phyloP scores from a whole-genome alignment of 2,329 filamentous ascomycete species.

The Claviceps africana region DNA sequence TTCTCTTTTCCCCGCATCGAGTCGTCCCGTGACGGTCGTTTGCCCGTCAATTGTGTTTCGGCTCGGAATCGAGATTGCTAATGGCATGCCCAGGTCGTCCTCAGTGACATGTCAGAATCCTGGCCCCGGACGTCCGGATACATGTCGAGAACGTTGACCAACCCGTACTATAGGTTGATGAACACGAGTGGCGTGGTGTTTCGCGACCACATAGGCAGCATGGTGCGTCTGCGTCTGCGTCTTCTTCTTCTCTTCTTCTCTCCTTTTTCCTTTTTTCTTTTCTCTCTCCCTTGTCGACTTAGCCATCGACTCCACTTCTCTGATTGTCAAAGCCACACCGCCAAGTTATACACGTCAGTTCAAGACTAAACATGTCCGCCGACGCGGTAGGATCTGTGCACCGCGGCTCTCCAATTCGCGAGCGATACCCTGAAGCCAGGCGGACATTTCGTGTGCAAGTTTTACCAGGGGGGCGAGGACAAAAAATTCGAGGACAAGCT shows the following conservation, averaged over 20 bases:
- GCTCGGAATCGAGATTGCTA: neutral
- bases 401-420: slow-evolving; percentile 70
- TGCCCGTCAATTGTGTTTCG: too few relatives aligned
- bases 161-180: slow-evolving; percentile 97
- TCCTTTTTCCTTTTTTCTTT: neutral
- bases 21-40: too few relatives aligned
- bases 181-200: slow-evolving; percentile 86
- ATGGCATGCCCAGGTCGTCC: slow-evolving; percentile 46
- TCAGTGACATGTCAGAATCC: slow-evolving; percentile 99
- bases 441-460: slow-evolving; percentile 94
- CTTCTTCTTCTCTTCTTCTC: neutral
- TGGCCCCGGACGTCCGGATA: slow-evolving; percentile 71
- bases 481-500: slow-evolving; percentile 62
- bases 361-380: neutral
- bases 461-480: slow-evolving; percentile 85
- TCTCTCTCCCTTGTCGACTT: neutral
- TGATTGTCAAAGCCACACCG: too few relatives aligned
- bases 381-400: slow-evolving; percentile 62
- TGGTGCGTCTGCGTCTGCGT: slow-evolving; percentile 70
- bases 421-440: slow-evolving; percentile 69
- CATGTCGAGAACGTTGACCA: slow-evolving; percentile 81
- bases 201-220: slow-evolving; percentile 82
- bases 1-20: too few relatives aligned
- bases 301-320: neutral
- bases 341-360: too few relatives aligned